Evolutionary conservation across 768 basidiomycete species (phyloP).

Genomic region (Sporobolomyces pararoseus): DNA sequence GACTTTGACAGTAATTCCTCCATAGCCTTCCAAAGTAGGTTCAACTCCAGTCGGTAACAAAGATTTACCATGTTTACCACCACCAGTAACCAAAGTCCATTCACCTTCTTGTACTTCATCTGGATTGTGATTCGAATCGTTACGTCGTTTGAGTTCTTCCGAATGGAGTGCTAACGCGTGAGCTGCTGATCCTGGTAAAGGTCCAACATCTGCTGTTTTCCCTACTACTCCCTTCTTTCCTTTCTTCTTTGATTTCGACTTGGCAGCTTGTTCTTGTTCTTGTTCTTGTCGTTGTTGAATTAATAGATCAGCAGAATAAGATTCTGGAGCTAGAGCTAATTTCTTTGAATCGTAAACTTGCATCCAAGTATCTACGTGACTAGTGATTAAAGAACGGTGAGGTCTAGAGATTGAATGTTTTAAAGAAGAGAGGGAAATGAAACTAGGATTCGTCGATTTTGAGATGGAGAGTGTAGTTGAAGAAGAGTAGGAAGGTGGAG

Average conservation of each 20-base stretch:
- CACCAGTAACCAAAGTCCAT: slow-evolving; percentile 34
- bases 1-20: slow-evolving; percentile 34
- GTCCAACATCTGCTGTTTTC: slow-evolving; percentile 6
- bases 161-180: slow-evolving; percentile 28
- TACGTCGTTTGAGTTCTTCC: background rate
- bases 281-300: background rate
- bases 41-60: slow-evolving; percentile 22
- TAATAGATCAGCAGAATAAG: slow-evolving; percentile 12
- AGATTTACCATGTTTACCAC: slow-evolving; percentile 37
- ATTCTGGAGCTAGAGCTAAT: background rate
- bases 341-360: slow-evolving; percentile 23
- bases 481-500: slow-evolving; percentile 19
- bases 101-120: slow-evolving; percentile 34
- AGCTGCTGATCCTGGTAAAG: slow-evolving; percentile 30
- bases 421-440: slow-evolving; percentile 2
- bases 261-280: background rate
- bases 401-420: slow-evolving; percentile 22
- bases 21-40: slow-evolving; percentile 30
- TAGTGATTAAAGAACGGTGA: slow-evolving; percentile 1
- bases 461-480: slow-evolving; percentile 14
- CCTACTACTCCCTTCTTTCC: background rate
- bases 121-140: slow-evolving; percentile 23
- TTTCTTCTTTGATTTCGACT: background rate
- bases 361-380: slow-evolving; percentile 40
- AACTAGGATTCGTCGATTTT: slow-evolving; percentile 3